Base-by-base conservation (phyloP, 176 grass and related monocot genomes). In the Microstegium vimineum region DNA sequence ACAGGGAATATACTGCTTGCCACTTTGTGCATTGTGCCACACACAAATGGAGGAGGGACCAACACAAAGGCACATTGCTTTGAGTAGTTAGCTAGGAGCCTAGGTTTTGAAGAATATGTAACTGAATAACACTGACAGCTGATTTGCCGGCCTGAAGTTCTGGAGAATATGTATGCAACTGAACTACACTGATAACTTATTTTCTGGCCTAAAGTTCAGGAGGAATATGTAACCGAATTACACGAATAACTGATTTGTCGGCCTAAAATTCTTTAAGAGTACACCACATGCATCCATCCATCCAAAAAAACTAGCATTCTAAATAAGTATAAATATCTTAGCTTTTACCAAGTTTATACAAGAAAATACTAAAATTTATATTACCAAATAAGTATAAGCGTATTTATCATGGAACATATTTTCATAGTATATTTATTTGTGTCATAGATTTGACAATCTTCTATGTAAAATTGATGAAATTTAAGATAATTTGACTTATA, bases 31-130 rank as follows among this genome's bases (percentile, higher is more conserved):
- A 6, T 73, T 71, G 81, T 67, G 69, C 61, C 20, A 80, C 59
- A 52, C 27, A 86, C 15, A 41, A 35, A 68, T 45, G 46, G 40
- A 85, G 28, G 76, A 85, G 8, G 46, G 26, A 20, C 27, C 60
- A 43, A 35, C 20, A 15, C 36, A 87, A 87, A 87, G 78, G 22
- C 28, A 30, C 22, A 16, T 20, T 69, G 36, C 78, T 87, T 87
- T 81, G 70, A 60, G 27, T 46, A 42, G 20, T 60, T 43, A 54
- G 10, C 66, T 81, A 42, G 18, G 69, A 42, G 22, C 41, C 84
- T 49, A 85, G 28, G 56, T 10, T 72, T 34, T 65, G 76, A 35
- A 80, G 59, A 73, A 80, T 73, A 66, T 60, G 7, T 23, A 74
- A 35, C 45, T 81, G 69, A 79, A 63, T 45, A 30, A 23, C 66